Evolutionary conservation across 257 asterid genomes (phyloP).

Genomic region (Solanum pinnatisectum): DNA sequence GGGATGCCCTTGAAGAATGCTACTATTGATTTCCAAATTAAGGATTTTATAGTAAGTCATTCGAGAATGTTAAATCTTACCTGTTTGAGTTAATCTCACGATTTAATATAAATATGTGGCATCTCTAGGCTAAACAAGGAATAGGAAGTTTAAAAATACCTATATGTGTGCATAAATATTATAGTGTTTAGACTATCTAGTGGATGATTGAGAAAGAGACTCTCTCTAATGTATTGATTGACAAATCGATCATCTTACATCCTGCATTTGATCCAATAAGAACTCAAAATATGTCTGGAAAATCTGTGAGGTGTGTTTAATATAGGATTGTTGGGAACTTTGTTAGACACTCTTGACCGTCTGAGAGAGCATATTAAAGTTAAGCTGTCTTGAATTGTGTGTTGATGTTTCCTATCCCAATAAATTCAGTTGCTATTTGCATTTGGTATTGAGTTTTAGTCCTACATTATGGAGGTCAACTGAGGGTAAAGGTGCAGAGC

Average conservation of each 20-base stretch:
- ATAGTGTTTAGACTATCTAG: not conserved
- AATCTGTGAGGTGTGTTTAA: not conserved
- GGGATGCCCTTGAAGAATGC: not conserved
- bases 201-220: not conserved
- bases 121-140: not conserved
- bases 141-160: not conserved
- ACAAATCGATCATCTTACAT: not conserved
- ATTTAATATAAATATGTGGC: not conserved
- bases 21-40: not conserved
- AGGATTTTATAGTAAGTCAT: constrained; percentile 6
- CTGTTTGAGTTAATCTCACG: not conserved
- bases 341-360: not conserved
- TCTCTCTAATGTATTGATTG: not conserved
- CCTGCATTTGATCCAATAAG: not conserved
- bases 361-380: not conserved
- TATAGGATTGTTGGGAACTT: not conserved
- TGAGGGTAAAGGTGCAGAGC: not conserved
- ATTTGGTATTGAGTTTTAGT: not conserved
- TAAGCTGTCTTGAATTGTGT: not conserved
- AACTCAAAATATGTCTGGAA: not conserved
- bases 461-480: not conserved
- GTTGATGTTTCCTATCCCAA: not conserved
- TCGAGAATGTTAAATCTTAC: not conserved
- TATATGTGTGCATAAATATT: not conserved
- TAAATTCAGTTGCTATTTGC: not conserved